Base-by-base conservation (phyloP, 2,329 filamentous ascomycete genomes). In the Fusarium pilosicola region DNA sequence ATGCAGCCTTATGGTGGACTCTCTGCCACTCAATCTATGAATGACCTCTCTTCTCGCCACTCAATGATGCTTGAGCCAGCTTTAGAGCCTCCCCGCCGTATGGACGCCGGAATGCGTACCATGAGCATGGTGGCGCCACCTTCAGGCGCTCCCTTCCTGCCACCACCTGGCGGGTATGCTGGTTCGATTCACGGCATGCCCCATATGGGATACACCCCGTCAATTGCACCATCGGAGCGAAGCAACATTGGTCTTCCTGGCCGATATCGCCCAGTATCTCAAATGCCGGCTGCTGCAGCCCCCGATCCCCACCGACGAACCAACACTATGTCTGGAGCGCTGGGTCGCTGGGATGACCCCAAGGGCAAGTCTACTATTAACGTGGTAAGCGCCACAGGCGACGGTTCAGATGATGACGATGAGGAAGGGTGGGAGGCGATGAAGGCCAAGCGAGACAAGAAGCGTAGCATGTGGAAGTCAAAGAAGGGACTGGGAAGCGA, bases 171-270 rank as follows among this genome's bases (percentile, higher is more conserved):
- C 36, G 79, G 77, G 20, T 81, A 81, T 51, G 80, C 79, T 14
- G 73, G 78, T 22, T 78, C 81, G 36, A 63, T 82, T 49, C 74
- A 76, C 62, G 79, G 77, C 42, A 69, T 68, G 82, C 88, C 85
- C 52, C 89, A 85, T 49, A 82, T 83, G 58, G 91, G 90, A 14
- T 98, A 98, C 82, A 89, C 95, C 2, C 91, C 95, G 2, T 98
- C 96, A 2, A 97, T 99, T 75, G 96, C 96, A 6, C 96, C 96
- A 3, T 97, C 94, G 10, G 96, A 98, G 84, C 92, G 96, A 70
- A 98, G 95, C 86, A 98, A 97, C 81, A 86, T 98, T 70, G 96
- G 96, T 22, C 88, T 97, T 59, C 95, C 96, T 14, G 92, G 94
- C 38, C 91, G 96, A 49, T 99, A 99, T 83, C 90, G 96, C 51